These are phyloP conservation scores for Micractinium conductrix DNA, from an alignment of 139 green algal species.

Conservation along the genomic window DNA sequence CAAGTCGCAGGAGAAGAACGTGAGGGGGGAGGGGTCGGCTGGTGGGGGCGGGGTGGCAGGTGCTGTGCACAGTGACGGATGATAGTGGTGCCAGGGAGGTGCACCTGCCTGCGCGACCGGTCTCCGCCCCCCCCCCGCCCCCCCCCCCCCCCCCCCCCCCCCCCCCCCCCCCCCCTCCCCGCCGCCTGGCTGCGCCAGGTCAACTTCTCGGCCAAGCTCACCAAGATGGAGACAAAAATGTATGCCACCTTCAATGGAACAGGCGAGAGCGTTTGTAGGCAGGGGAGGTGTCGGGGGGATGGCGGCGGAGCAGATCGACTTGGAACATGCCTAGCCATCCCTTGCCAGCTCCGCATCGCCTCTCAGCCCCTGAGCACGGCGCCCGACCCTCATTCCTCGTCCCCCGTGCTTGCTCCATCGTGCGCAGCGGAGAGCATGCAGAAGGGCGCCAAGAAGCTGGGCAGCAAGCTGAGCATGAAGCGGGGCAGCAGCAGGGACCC, in stretches of 20 bases:
- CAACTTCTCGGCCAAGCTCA: slow-evolving; percentile 42
- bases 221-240: slow-evolving; percentile 47
- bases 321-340: too few species aligned
- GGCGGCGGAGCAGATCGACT: too few species aligned
- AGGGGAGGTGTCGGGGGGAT: neutral
- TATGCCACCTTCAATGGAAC: slow-evolving; percentile 22
- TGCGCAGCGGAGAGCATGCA: slow-evolving; percentile 22
- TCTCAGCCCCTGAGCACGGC: too few species aligned
- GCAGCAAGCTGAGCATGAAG: slow-evolving; percentile 14
- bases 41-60: neutral
- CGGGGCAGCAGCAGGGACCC: slow-evolving; percentile 9
- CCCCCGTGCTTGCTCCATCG: too few species aligned
- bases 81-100: neutral
- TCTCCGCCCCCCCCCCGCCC: neutral
- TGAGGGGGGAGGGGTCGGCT: neutral
- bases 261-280: neutral
- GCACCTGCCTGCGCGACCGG: neutral
- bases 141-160: neutral
- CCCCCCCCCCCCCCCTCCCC: too few species aligned
- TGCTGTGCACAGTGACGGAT: neutral
- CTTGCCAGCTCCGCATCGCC: too few species aligned
- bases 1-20: slow-evolving; percentile 41
- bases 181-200: slow-evolving; percentile 14
- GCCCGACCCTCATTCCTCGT: too few species aligned
- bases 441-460: slow-evolving; percentile 31